phyloP scores from a whole-genome alignment of 257 asterid genomes.

The Capsicum baccatum region DNA sequence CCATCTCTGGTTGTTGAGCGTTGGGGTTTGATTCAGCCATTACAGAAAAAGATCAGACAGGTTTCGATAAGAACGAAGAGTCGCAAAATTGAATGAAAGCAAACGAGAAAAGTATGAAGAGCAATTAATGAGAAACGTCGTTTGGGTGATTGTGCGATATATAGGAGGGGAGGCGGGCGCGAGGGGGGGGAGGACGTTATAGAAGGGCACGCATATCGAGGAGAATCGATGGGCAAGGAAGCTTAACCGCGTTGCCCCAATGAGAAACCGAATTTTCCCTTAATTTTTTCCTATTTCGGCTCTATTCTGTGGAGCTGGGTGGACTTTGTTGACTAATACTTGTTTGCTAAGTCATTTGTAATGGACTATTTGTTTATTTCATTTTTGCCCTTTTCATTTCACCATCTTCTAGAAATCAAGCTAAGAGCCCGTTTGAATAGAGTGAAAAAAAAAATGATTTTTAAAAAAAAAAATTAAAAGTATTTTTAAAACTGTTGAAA shows the following conservation, averaged over 20 bases:
- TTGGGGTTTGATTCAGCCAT: slow-evolving; percentile 41
- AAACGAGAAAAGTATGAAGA: background rate
- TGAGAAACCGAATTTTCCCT: background rate
- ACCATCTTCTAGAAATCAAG: background rate
- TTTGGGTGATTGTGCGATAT: background rate
- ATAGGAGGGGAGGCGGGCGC: background rate
- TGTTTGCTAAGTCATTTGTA: background rate
- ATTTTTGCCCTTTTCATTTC: background rate
- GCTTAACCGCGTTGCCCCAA: slow-evolving; percentile 27
- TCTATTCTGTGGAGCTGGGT: background rate
- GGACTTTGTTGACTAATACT: slow-evolving; percentile 9
- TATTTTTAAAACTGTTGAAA: no score
- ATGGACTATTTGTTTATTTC: background rate
- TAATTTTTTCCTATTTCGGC: background rate
- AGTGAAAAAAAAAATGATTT: no score
- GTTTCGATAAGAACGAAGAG: background rate
- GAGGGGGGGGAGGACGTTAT: background rate
- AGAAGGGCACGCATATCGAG: slow-evolving; percentile 20
- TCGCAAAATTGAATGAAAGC: background rate
- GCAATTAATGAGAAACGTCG: background rate
- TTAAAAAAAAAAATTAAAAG: no score
- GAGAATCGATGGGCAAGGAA: background rate
- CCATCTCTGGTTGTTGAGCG: slow-evolving; percentile 36
- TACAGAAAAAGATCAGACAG: background rate
- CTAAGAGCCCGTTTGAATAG: background rate